Base-by-base conservation (phyloP, 2,329 filamentous ascomycete species). In the Cladophialophora yegresii region DNA sequence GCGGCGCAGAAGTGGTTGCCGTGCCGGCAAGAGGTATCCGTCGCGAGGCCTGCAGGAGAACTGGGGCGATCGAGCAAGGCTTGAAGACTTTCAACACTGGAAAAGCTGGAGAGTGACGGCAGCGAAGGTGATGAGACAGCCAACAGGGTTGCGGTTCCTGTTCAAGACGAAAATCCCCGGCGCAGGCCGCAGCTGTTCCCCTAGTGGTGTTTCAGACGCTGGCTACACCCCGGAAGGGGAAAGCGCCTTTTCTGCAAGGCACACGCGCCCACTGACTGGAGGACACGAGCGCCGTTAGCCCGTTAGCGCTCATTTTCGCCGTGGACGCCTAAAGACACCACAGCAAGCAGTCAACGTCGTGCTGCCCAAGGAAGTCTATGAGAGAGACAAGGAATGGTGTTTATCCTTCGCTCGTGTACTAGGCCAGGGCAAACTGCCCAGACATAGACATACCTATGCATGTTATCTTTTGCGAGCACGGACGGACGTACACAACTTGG, bases 161-260 rank as follows among this genome's bases (percentile, higher is more conserved):
- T 28, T 45, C 30, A n/a, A 13, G 32, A 9, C 36, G 40, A 26
- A 57, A 3, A 20, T 30, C 55, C 55, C 55, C 47, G 55, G n/a
- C 26, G 3, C n/a, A n/a, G 26, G 30, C 28, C 26, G 3, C n/a
- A n/a, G 26, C 22, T 5, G 40, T 4, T 45, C n/a, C 43, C 36
- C 40, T 58, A 32, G 40, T n/a, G 22, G 45, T 22, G 57, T 59
- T 59, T 59, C 57, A 59, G 57, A 7, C 9, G 32, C 13, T 53
- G 30, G 26, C 32, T 22, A n/a, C n/a, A n/a, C n/a, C n/a, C n/a
- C n/a, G 30, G n/a, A 20, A 12, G 3, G 7, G 28, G 22, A 30
- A 32, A 36, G 47, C 47, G 45, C 2, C 23, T 33, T 51, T 36
- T 23, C 47, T 59, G 57, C 30, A 23, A 50, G 57, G 57, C 1